phyloP scores from a whole-genome alignment of 1,139 yeast genomes.

The Suhomyces anneliseae region DNA sequence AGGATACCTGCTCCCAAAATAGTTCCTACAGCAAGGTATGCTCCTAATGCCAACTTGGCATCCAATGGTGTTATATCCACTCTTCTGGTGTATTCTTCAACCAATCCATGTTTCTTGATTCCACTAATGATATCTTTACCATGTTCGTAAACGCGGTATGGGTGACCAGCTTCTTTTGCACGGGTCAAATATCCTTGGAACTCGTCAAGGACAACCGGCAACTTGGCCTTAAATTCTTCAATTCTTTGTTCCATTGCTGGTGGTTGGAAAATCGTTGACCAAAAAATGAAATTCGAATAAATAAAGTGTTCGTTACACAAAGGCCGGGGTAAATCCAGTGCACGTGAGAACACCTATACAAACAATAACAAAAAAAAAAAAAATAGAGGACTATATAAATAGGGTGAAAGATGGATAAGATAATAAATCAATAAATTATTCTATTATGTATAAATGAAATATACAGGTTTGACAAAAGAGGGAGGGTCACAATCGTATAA shows the following conservation, averaged over 20 bases:
- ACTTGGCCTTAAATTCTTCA: conserved; percentile 8
- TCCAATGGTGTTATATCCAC: conserved; percentile 6
- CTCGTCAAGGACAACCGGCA: conserved; percentile 7
- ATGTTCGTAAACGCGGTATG: conserved; percentile 4
- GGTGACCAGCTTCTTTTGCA: conserved; percentile 5
- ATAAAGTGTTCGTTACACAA: not conserved
- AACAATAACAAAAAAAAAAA: not conserved
- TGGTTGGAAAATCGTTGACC: not conserved
- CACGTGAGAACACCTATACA: not conserved
- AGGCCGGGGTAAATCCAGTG: not conserved
- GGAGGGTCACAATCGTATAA: not conserved
- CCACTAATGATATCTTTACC: conserved; percentile 4
- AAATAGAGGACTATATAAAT: too few species aligned
- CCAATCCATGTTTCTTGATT: conserved; percentile 4
- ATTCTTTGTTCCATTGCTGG: conserved; percentile 6
- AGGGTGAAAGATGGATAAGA: too few species aligned
- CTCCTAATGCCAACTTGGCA: conserved; percentile 8
- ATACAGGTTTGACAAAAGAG: not conserved
- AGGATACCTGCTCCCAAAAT: conserved; percentile 3
- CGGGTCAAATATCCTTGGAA: conserved; percentile 5
- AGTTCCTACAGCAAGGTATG: conserved; percentile 5
- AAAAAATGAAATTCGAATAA: not conserved
- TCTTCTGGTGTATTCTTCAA: conserved; percentile 6
- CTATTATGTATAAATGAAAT: too few species aligned
- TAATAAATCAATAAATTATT: too few species aligned